Evolutionary conservation across 768 basidiomycete genomes (phyloP), one percentile per base, ranked within the genome.

Genomic region (Cyclocybe aegerita): DNA sequence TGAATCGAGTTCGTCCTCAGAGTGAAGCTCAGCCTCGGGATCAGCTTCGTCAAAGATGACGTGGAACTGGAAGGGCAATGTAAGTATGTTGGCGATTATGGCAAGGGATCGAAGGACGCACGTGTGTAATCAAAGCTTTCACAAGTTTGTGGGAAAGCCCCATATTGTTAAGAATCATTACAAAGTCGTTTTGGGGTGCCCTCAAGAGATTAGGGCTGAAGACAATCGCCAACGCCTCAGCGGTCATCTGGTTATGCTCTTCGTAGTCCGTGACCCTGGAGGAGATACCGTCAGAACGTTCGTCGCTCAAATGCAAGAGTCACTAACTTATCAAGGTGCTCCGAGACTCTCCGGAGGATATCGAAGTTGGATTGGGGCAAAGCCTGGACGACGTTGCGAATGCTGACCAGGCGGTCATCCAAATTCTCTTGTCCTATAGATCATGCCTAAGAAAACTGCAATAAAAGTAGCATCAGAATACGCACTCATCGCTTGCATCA

Each of bases 161-260:
- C 89, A 93, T 91, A 58, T 91, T 90, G 48, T 85, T 79, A 53
- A 91, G 74, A 58, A 90, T 86, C 67, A 86, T 76, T 9, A 78
- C 81, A 66, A 90, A 86, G 62, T 90, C 86, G 53, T 88, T 88
- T 61, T 86, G 82, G 2, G 87, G 88, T 3, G 88, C 85, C 14
- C 89, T 83, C 45, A 90, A 63, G 41, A 92, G 67, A 61, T 90
- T 91, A 5, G 88, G 90, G 53, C 88, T 88, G 67, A 93, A 92
- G 12, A 93, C 90, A 46, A 92, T 91, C 0, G 92, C 86, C 3
- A 94, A 74, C 6, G 87, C 84, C 56, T 92, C 86, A 1, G 89
- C 84, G 1, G 88, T 90, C 92, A 94, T 94, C 52, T 93, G 91
- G 59, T 93, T 94, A 43, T 84, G 79, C 50, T 93, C 90, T 63